Evolutionary conservation across 2,329 filamentous ascomycete species (phyloP), one percentile per base, ranked within the genome.

Genomic region (Aureobasidium pullulans): DNA sequence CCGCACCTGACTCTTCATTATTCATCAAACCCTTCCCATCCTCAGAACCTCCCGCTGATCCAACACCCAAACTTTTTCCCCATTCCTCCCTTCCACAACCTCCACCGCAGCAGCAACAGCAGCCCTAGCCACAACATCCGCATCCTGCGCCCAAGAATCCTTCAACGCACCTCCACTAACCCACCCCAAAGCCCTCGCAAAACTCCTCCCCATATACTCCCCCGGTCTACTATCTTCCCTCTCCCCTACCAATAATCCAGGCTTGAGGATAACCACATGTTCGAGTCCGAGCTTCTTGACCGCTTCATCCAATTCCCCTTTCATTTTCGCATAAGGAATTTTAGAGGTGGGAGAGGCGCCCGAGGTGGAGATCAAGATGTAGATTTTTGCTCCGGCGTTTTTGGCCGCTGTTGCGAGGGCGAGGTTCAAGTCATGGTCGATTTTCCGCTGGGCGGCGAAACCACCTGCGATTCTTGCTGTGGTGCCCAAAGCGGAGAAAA

Each of bases 401-500:
- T 86, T 89, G 46, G 92, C 90, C 0, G 88, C 85, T 62, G 81
- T 80, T 4, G 89, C 91, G 28, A 96, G 79, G 64, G 87, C 85
- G 49, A 95, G 72, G 73, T 96, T 96, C 43, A 96, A 79, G 69
- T 94, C 90, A 70, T 91, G 84, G 75, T 96, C 92, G 64, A 96
- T 88, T 69, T 89, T 88, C 76, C 90, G 88, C 75, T 96, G 93
- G 62, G 86, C 84, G 29, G 84, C 86, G 64, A 96, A 76, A 61
- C 87, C 80, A 62, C 92, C 92, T 0, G 90, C 91, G 11, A 80
- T 79, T 0, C 78, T 87, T 52, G 85, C 83, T 0, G 92, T 96
- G 2, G 90, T 96, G 60, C 87, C 93, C 1, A 96, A 81, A 1
- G 84, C 83, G 2, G 88, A 91, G 75, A 93, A 84, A 75, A 94